Evolutionary conservation across 352 stramenopile genomes (phyloP), one percentile per base, ranked within the genome.

Genomic region (Phytophthora capsici): DNA sequence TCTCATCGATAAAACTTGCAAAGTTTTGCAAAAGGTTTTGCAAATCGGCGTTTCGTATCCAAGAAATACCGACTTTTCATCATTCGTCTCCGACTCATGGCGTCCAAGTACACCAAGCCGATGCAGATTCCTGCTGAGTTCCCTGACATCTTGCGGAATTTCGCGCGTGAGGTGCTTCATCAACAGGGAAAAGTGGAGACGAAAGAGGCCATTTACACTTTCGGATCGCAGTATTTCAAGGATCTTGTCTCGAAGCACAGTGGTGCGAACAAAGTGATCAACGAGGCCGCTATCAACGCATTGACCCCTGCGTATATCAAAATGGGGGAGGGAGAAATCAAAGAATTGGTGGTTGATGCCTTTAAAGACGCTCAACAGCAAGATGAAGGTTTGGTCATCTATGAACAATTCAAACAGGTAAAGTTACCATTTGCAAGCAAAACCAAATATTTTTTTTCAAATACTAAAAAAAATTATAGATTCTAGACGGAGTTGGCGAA

Each of bases 21-120:
- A n/a, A n/a, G 30, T 32, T 41, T 9, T 7, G 19, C 32, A 16
- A 22, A 13, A 20, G 25, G 9, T 16, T 5, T 37, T 54, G 34
- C 34, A 32, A 48, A 34, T 51, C 13, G 49, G 6, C 56, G 45
- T 64, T 64, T 64, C 56, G n/a, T 58, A 65, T 65, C 56, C 16
- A 38, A 37, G 17, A 36, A 23, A 14, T 57, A 8, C 13, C 55
- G 63, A 67, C 63, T 63, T 63, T 53, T 71, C 57, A 60, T 37
- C 17, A 14, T 36, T 36, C 38, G 13, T 4, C 19, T 32, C 28
- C 13, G 6, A 30, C 59, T 14, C 8, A 94, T 96, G 84, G 82
- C 89, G 34, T 94, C 84, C 56, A 92, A 90, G 70, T 95, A 94
- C 28, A 82, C 87, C 37, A 95, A 95, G 72, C 72, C 78, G 14